Evolutionary conservation across 2,329 filamentous ascomycete species (phyloP).

Genomic region (Aschersonia sp.): DNA sequence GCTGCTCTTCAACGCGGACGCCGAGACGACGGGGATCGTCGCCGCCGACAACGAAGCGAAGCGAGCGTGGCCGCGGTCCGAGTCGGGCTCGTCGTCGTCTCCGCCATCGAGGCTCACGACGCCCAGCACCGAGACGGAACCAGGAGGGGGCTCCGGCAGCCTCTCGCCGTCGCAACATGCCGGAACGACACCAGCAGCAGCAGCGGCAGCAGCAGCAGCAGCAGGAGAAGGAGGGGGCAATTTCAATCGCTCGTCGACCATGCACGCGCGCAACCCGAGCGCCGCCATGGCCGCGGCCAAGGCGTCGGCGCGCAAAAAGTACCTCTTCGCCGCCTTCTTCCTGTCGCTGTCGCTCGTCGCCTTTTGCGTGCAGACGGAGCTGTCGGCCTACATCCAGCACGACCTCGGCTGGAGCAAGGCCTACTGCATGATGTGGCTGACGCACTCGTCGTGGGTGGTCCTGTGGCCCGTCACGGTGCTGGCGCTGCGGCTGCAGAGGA

Average conservation of each 20-base stretch:
- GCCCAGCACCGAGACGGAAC: conserved; percentile 9
- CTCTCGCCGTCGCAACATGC: conserved; percentile 4
- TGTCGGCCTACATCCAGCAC: conserved; percentile 87
- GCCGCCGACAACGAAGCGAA: conserved; percentile 9
- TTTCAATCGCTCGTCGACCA: conserved; percentile 40
- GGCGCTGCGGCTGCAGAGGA: conserved; percentile 66
- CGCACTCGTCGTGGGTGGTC: conserved; percentile 83
- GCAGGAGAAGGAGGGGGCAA: too few relatives aligned
- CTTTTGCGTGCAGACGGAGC: conserved; percentile 91
- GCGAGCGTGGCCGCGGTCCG: conserved; percentile 3
- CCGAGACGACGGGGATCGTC: conserved; percentile 4
- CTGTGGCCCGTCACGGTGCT: conserved; percentile 78
- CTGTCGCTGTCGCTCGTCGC: conserved; percentile 68
- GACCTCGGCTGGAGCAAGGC: conserved; percentile 91
- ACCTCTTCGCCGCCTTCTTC: conserved; percentile 76
- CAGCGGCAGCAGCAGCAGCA: too few relatives aligned
- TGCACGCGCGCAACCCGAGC: conserved; percentile 67
- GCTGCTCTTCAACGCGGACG: conserved; percentile 8
- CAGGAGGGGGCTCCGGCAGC: conserved; percentile 1
- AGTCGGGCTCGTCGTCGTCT: conserved; percentile 11
- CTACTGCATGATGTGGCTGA: conserved; percentile 99
- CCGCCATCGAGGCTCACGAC: conserved; percentile 11
- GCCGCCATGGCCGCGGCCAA: conserved; percentile 15
- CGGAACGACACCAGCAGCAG: conserved; percentile 1
- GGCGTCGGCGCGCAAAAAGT: conserved; percentile 55